phyloP scores from a whole-genome alignment of 23 red algal genomes.

The Gracilariopsis chorda region DNA sequence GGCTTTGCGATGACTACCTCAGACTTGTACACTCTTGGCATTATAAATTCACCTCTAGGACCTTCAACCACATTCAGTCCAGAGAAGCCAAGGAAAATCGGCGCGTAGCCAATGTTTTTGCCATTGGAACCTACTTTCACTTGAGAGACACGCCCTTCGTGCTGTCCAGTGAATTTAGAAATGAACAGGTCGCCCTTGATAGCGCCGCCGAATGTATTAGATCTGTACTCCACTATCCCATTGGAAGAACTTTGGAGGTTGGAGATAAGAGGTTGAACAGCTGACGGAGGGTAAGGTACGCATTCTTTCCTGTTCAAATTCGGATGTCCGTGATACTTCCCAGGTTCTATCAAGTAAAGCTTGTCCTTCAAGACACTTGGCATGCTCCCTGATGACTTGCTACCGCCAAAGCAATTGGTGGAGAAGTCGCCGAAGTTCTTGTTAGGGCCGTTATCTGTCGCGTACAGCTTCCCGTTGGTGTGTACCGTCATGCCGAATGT shows the following conservation, averaged over 20 bases:
- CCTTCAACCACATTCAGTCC: slow-evolving; percentile 50
- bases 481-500: slow-evolving; percentile 67
- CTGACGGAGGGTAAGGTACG: slow-evolving; percentile 37
- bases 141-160: slow-evolving; percentile 26
- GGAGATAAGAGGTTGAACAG: slow-evolving; percentile 37
- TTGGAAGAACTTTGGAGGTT: slow-evolving; percentile 55
- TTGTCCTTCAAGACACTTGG: slow-evolving; percentile 33
- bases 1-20: slow-evolving; percentile 22
- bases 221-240: slow-evolving; percentile 59
- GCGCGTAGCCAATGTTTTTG: slow-evolving; percentile 30
- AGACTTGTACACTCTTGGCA: slow-evolving; percentile 62
- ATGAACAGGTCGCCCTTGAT: slow-evolving; percentile 65
- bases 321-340: slow-evolving; percentile 67
- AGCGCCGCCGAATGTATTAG: slow-evolving; percentile 64
- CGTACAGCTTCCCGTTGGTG: slow-evolving; percentile 58
- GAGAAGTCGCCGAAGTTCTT: slow-evolving; percentile 61
- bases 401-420: slow-evolving; percentile 36
- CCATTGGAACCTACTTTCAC: slow-evolving; percentile 45
- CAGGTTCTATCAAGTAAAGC: slow-evolving; percentile 33
- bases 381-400: slow-evolving; percentile 32
- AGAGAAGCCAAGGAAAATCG: slow-evolving; percentile 48
- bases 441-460: slow-evolving; percentile 68
- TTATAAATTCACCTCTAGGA: slow-evolving; percentile 48
- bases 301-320: slow-evolving; percentile 69
- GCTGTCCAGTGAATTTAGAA: slow-evolving; percentile 55